Evolutionary conservation across 106 monocot genomes (phyloP), one percentile per base, ranked within the genome.

Genomic region (Posidonia australis): DNA sequence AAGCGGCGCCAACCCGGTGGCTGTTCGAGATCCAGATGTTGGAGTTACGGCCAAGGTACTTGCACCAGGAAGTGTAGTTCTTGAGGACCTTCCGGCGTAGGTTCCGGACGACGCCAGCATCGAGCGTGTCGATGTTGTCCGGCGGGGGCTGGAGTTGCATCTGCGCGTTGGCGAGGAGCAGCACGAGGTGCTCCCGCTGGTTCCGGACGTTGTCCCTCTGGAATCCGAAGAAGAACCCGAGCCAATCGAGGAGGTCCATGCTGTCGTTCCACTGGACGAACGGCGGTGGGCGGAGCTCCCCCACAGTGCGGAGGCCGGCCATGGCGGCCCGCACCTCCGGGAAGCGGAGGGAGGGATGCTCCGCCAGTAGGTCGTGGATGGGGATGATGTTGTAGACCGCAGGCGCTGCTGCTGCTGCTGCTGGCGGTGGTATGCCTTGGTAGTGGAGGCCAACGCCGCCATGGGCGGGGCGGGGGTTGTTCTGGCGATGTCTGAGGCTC

Each of bases 241-340:
- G 76, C 63, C 69, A 76, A 63, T 68, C 68, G 53, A 76, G 68
- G n/a, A 76, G 43, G 62, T 76, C 69, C 55, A 63, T 52, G 28
- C 46, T 9, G 7, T 54, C 63, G 44, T 20, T 21, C 63, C 74
- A 75, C 10, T 18, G 27, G 21, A 55, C 14, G 62, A 56, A 76
- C 0, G 62, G 75, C 5, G 75, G 67, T 14, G 24, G 31, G 17
- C 67, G 60, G 60, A 75, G 75, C 6, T 67, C 68, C 5, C 61
- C 67, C 10, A 68, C 67, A 0, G 67, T 18, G 43, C 59, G 67
- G 20, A 75, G 60, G 18, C 29, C 67, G 13, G 67, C 60, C 53
- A 54, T 68, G 17, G 68, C 75, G 2, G 75, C 75, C 5, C 75
- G 32, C 26, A 75, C 62, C 68, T 75, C 67, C 3, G 75, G 75